A percentile compares a stretch with the other conserved stretches of the same genome.
Conservation (phyloP, 352 stramenopile species). For the Phytophthora pisi region DNA sequence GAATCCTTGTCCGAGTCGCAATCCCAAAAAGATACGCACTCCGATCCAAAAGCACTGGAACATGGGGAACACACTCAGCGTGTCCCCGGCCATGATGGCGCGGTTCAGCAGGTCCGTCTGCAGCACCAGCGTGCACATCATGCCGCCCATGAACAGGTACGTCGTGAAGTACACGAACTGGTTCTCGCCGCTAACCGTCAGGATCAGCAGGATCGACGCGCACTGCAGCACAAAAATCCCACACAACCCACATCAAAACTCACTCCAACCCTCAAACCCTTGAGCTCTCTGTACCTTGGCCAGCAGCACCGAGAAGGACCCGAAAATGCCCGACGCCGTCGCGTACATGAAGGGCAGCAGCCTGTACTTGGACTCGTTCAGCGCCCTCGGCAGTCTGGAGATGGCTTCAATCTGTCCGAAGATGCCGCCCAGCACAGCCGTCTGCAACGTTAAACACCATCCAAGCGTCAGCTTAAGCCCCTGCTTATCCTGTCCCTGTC, state of each 20-base stretch:
- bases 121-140: conserved; percentile 82
- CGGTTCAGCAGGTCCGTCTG: conserved; percentile 86
- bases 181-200: conserved; percentile 80
- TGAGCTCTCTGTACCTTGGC: conserved; percentile 57
- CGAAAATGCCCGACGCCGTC: conserved; percentile 83
- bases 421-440: conserved; percentile 62
- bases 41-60: conserved; percentile 92
- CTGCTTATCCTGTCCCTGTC: conserved; percentile 15
- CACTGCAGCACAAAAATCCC: conserved; percentile 39
- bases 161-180: conserved; percentile 88
- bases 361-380: conserved; percentile 70
- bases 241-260: conserved; percentile 19
- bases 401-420: conserved; percentile 82
- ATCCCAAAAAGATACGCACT: conserved; percentile 41
- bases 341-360: conserved; percentile 82
- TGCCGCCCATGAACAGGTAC: conserved; percentile 83
- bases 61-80: conserved; percentile 87
- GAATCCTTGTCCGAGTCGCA: not conserved
- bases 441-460: conserved; percentile 30
- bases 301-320: conserved; percentile 82
- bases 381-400: conserved; percentile 43
- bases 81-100: conserved; percentile 84
- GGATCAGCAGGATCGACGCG: conserved; percentile 79
- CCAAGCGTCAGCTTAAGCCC: not conserved
- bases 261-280: conserved; percentile 21